Conservation (phyloP, 768 basidiomycete genomes). For the Tephrocybe sp. region DNA sequence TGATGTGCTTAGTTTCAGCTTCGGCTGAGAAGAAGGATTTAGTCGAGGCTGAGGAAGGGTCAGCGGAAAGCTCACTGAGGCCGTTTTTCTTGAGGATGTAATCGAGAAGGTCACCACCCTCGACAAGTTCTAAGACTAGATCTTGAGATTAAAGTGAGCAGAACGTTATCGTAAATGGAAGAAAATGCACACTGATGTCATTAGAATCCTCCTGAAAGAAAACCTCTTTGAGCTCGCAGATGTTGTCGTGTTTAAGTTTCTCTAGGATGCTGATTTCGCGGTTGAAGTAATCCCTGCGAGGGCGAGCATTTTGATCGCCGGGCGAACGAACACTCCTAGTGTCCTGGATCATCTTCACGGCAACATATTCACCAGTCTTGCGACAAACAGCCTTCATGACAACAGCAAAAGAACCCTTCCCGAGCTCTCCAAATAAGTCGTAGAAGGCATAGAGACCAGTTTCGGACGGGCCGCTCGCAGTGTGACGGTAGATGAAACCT, state of each 20-base stretch:
- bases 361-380: conserved; percentile 70
- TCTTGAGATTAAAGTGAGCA: conserved; percentile 40
- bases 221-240: conserved; percentile 77
- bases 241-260: conserved; percentile 75
- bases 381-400: conserved; percentile 83
- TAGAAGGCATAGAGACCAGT: conserved; percentile 65
- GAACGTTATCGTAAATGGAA: conserved; percentile 14
- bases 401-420: conserved; percentile 89
- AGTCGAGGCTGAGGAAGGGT: not conserved
- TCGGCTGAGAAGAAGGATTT: conserved; percentile 39
- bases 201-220: conserved; percentile 61
- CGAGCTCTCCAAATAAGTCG: conserved; percentile 70
- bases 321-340: conserved; percentile 37
- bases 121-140: conserved; percentile 81
- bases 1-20: conserved; percentile 62
- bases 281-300: conserved; percentile 41
- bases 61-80: conserved; percentile 45
- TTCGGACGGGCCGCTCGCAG: conserved; percentile 46
- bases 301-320: conserved; percentile 22
- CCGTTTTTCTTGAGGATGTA: conserved; percentile 65
- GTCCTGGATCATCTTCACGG: conserved; percentile 84
- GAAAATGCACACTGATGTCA: conserved; percentile 49
- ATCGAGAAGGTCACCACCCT: conserved; percentile 88
- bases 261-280: conserved; percentile 82
- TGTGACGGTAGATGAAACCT: conserved; percentile 77